Percentiles rank a stretch among this genome's conserved stretches.
Evolutionary conservation across 2,329 filamentous ascomycete genomes (phyloP).

Genomic region (Nakataea oryzae): DNA sequence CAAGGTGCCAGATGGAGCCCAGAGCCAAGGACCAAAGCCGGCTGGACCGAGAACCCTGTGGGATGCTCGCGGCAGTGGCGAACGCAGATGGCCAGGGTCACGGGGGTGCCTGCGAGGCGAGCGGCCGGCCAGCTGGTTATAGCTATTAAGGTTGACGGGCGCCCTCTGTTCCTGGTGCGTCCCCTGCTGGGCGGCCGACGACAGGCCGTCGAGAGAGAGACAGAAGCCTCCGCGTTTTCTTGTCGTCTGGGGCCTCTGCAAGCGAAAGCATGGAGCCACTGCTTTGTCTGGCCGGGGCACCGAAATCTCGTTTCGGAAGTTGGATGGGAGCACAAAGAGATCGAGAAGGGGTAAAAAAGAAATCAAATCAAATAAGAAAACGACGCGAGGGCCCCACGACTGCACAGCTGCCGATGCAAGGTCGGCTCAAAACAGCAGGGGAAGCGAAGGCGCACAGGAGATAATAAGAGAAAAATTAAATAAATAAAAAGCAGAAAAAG

Average conservation of each 20-base stretch:
- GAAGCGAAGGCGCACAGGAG: not conserved
- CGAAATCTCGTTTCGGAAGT: slow-evolving; percentile 2
- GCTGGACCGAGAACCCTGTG: not conserved
- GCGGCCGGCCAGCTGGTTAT: not conserved
- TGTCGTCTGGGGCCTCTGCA: slow-evolving; percentile 1
- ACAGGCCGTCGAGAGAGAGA: not conserved
- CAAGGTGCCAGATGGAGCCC: slow-evolving; percentile 8
- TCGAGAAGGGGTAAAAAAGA: not conserved
- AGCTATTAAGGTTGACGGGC: not conserved
- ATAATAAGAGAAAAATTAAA: slow-evolving; percentile 10
- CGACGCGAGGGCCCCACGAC: not conserved
- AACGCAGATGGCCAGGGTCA: slow-evolving; percentile 1
- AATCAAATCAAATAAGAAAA: not conserved
- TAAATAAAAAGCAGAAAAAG: slow-evolving; percentile 9
- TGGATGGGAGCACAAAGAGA: slow-evolving; percentile 2
- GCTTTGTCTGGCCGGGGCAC: not conserved
- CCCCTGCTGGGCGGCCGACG: not conserved
- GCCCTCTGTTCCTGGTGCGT: too few species aligned
- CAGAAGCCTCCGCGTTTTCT: not conserved
- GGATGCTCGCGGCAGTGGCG: slow-evolving; percentile 4
- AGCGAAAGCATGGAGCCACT: not conserved
- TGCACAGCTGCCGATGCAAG: not conserved
- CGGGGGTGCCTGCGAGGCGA: not conserved
- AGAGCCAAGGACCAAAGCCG: not conserved
- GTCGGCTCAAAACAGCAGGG: not conserved